A percentile compares a stretch with the other conserved stretches of the same genome.
Conservation (phyloP, 106 monocot genomes). For the Dioscorea dumetorum region DNA sequence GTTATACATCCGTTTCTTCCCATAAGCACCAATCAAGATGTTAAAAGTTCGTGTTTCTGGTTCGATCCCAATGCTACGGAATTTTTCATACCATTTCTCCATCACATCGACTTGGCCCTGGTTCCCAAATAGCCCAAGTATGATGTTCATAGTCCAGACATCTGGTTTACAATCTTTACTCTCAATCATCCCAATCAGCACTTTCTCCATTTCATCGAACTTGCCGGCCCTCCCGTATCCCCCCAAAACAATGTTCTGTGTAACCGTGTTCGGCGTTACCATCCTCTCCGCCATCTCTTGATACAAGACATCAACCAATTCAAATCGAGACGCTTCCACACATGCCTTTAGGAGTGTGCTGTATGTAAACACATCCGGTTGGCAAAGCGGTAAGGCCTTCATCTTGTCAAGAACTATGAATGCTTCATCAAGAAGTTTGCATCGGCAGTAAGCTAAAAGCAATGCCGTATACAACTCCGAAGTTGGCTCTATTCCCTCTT, state of each 20-base stretch:
- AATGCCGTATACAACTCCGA: conserved; percentile 72
- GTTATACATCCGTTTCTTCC: conserved; percentile 66
- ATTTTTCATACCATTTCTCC: conserved; percentile 97
- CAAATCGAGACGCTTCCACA: conserved; percentile 51
- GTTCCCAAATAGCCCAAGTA: conserved; percentile 69
- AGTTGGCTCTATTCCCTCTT: conserved; percentile 70
- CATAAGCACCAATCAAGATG: conserved; percentile 83
- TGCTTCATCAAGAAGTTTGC: conserved; percentile 56
- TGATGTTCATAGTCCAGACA: conserved; percentile 94
- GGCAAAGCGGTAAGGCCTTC: conserved; percentile 66
- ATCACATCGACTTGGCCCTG: conserved; percentile 59
- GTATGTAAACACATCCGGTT: conserved; percentile 84
- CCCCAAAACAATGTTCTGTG: conserved; percentile 70
- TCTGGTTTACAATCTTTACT: conserved; percentile 59
- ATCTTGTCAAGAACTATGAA: conserved; percentile 56
- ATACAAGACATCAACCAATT: conserved; percentile 57
- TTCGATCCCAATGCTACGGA: conserved; percentile 69
- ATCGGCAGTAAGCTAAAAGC: conserved; percentile 58
- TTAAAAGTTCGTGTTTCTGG: conserved; percentile 85
- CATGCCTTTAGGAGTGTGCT: conserved; percentile 77
- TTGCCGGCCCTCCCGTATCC: conserved; percentile 77
- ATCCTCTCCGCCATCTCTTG: conserved; percentile 68
- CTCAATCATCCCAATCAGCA: conserved; percentile 65
- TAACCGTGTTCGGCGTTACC: conserved; percentile 65
- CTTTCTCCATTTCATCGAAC: conserved; percentile 74